Evolutionary conservation across 2,329 filamentous ascomycete species (phyloP).

Genomic region (Aspergillus intermedius): DNA sequence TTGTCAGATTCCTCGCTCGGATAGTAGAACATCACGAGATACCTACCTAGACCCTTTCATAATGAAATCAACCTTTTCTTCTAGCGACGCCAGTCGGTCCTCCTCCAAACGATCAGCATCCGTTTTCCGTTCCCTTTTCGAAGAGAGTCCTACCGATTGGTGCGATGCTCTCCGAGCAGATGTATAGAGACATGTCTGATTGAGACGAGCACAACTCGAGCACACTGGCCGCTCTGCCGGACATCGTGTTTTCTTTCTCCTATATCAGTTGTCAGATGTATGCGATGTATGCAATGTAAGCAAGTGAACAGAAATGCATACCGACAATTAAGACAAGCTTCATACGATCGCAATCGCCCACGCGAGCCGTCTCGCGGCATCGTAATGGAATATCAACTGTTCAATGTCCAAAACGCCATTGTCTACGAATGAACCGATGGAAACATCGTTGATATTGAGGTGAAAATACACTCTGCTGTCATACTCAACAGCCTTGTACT

Average conservation of each 20-base stretch:
- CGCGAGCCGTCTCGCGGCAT: constrained; percentile 25
- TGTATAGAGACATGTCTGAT: constrained; percentile 43
- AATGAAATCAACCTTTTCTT: constrained; percentile 49
- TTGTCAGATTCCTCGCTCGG: no score
- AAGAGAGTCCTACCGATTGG: constrained; percentile 36
- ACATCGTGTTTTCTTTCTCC: constrained; percentile 48
- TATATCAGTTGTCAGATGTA: constrained; percentile 13
- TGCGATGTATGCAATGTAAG: background rate
- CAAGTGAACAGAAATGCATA: constrained; percentile 18
- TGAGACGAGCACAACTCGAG: constrained; percentile 46
- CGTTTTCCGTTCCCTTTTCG: background rate
- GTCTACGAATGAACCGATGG: background rate
- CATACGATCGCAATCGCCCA: constrained; percentile 28
- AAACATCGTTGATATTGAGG: background rate
- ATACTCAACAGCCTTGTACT: background rate
- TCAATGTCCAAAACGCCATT: background rate
- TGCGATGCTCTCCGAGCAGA: constrained; percentile 32
- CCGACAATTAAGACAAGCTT: constrained; percentile 43
- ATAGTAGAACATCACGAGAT: background rate
- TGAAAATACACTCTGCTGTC: background rate
- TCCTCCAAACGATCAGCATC: constrained; percentile 30
- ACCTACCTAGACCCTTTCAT: constrained; percentile 38
- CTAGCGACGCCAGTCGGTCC: constrained; percentile 46
- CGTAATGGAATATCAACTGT: constrained; percentile 6
- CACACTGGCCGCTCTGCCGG: constrained; percentile 48